phyloP scores from a whole-genome alignment of 805 yeast species.

The Metschnikowia peoriensis region DNA sequence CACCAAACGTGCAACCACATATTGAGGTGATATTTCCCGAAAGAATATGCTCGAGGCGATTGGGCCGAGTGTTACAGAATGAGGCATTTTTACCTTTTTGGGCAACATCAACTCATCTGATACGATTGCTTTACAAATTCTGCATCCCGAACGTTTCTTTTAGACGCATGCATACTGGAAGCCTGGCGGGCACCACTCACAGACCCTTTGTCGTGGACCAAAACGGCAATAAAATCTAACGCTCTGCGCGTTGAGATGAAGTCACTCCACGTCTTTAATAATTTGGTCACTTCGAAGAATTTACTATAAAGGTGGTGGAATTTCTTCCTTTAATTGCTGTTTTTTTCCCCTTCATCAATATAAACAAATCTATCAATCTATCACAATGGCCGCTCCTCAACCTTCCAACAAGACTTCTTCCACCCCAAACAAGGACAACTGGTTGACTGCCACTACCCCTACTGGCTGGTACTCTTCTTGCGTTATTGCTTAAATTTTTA shows the following conservation, averaged over 20 bases:
- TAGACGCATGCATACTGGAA: not conserved
- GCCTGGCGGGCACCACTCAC: not conserved
- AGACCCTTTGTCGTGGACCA: slow-evolving; percentile 3
- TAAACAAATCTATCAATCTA: not conserved
- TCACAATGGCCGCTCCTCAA: slow-evolving; percentile 14
- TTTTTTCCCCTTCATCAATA: not conserved
- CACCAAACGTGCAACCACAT: not conserved
- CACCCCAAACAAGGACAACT: slow-evolving; percentile 13
- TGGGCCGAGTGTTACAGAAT: not conserved
- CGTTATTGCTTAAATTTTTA: slow-evolving; percentile 7
- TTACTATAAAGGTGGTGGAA: not conserved
- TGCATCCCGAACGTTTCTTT: not conserved
- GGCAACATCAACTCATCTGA: not conserved
- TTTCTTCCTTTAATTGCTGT: too few species aligned
- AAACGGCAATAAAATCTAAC: slow-evolving; percentile 6
- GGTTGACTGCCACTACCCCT: slow-evolving; percentile 8
- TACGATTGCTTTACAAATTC: not conserved
- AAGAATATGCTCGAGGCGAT: not conserved
- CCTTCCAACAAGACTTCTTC: slow-evolving; percentile 4
- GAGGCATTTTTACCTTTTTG: not conserved
- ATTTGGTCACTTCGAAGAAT: not conserved
- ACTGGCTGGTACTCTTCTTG: slow-evolving; percentile 13
- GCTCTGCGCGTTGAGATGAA: slow-evolving; percentile 7
- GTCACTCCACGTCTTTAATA: not conserved
- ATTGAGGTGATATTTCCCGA: not conserved